These are phyloP conservation scores for Pyrenophora teres DNA, from an alignment of 2,329 filamentous ascomycete species.

Conservation along the genomic window DNA sequence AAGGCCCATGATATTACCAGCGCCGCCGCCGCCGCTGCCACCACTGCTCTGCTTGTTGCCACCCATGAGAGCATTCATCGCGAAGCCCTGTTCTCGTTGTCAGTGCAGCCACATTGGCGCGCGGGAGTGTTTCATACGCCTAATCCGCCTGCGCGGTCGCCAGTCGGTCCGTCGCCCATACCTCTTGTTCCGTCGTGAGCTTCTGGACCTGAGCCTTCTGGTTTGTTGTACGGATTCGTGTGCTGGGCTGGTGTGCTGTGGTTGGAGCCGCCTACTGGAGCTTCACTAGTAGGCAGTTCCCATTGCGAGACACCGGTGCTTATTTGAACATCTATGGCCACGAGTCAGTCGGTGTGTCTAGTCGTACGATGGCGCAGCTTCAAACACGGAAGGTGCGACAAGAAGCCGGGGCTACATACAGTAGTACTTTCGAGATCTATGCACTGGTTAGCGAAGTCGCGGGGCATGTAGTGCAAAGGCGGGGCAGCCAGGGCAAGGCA, in stretches of 20 bases:
- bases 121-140: slow-evolving; percentile 58
- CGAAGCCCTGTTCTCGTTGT: slow-evolving; percentile 58
- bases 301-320: slow-evolving; percentile 74
- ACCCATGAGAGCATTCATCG: slow-evolving; percentile 61
- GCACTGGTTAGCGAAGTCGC: slow-evolving; percentile 29
- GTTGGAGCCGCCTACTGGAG: slow-evolving; percentile 63
- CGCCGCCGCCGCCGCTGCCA: slow-evolving; percentile 38
- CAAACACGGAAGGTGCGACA: not conserved
- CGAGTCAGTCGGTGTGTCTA: not conserved
- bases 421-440: slow-evolving; percentile 49
- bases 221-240: slow-evolving; percentile 66
- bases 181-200: slow-evolving; percentile 55
- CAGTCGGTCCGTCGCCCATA: slow-evolving; percentile 55
- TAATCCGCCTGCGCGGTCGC: slow-evolving; percentile 62
- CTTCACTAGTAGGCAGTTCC: slow-evolving; percentile 71
- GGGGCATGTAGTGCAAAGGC: slow-evolving; percentile 19
- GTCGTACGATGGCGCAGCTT: not conserved
- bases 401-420: slow-evolving; percentile 28
- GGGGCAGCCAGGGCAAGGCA: slow-evolving; percentile 16
- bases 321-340: slow-evolving; percentile 62
- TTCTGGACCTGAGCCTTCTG: slow-evolving; percentile 49
- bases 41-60: slow-evolving; percentile 42
- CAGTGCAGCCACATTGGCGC: slow-evolving; percentile 25
- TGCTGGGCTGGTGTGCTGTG: slow-evolving; percentile 47
- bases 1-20: slow-evolving; percentile 55